A percentile compares a stretch with the other conserved stretches of the same genome.
phyloP scores from a whole-genome alignment of 2,329 filamentous ascomycete species.

The Apiospora rasikravindrae region DNA sequence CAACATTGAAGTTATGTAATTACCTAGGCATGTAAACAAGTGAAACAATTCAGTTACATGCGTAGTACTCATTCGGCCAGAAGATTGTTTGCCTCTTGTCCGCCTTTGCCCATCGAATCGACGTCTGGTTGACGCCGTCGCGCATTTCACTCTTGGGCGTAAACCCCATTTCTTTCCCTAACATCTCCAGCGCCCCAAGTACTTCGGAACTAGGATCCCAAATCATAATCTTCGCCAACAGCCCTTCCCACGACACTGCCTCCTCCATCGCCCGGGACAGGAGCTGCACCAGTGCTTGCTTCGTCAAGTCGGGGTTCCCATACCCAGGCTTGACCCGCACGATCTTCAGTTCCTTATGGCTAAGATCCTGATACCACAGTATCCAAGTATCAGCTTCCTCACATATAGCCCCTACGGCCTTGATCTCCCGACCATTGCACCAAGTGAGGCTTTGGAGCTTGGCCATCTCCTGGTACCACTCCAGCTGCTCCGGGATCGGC shows the following conservation, averaged over 20 bases:
- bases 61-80: constrained; percentile 18
- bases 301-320: not conserved
- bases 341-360: not conserved
- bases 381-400: not conserved
- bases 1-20: too few species aligned
- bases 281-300: constrained; percentile 9
- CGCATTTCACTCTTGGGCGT: not conserved
- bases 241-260: not conserved
- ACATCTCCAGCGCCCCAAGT: not conserved
- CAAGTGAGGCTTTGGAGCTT: not conserved
- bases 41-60: not conserved
- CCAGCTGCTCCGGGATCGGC: not conserved
- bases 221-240: not conserved
- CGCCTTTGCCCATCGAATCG: not conserved
- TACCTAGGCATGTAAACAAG: too few species aligned
- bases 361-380: not conserved
- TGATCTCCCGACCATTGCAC: not conserved
- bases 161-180: not conserved
- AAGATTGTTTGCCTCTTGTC: not conserved
- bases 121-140: not conserved
- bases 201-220: constrained; percentile 1
- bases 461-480: not conserved
- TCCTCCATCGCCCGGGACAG: not conserved
- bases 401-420: not conserved
- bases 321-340: not conserved